Evolutionary conservation across 2,329 filamentous ascomycete genomes (phyloP).

Genomic region (Penicillium sp.): DNA sequence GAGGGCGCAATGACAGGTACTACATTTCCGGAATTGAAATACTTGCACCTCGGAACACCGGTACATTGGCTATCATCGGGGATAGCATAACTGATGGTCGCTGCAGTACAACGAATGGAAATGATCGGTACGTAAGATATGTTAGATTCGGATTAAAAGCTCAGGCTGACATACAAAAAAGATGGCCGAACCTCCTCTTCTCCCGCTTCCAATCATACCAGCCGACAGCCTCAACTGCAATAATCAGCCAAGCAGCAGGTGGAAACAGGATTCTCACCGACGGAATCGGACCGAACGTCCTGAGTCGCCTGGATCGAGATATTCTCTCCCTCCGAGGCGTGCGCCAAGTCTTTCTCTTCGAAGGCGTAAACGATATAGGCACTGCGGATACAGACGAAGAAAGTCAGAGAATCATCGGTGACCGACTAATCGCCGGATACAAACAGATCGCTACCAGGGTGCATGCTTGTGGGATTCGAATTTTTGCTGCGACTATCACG

Average conservation of each 20-base stretch:
- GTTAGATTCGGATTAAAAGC: not conserved
- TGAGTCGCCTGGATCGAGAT: slow-evolving; percentile 64
- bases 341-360: slow-evolving; percentile 64
- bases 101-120: slow-evolving; percentile 58
- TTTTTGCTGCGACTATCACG: slow-evolving; percentile 67
- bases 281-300: slow-evolving; percentile 61
- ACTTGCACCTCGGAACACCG: slow-evolving; percentile 45
- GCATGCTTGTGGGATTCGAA: slow-evolving; percentile 54
- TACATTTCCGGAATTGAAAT: slow-evolving; percentile 60
- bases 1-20: slow-evolving; percentile 50
- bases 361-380: slow-evolving; percentile 70
- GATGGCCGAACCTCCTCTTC: slow-evolving; percentile 61
- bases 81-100: slow-evolving; percentile 68
- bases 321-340: slow-evolving; percentile 59
- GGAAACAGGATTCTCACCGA: slow-evolving; percentile 66
- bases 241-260: slow-evolving; percentile 67
- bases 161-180: slow-evolving; percentile 4
- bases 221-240: slow-evolving; percentile 51
- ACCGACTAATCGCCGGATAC: slow-evolving; percentile 58
- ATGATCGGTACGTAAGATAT: slow-evolving; percentile 47
- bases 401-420: slow-evolving; percentile 51
- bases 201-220: slow-evolving; percentile 50
- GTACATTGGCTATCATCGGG: slow-evolving; percentile 57
- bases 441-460: slow-evolving; percentile 58
- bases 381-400: slow-evolving; percentile 44